Percentiles rank a stretch among this genome's conserved stretches.
These are phyloP conservation scores for Solanum paucissectum DNA, from an alignment of 257 asterid genomes.

Conservation along the genomic window DNA sequence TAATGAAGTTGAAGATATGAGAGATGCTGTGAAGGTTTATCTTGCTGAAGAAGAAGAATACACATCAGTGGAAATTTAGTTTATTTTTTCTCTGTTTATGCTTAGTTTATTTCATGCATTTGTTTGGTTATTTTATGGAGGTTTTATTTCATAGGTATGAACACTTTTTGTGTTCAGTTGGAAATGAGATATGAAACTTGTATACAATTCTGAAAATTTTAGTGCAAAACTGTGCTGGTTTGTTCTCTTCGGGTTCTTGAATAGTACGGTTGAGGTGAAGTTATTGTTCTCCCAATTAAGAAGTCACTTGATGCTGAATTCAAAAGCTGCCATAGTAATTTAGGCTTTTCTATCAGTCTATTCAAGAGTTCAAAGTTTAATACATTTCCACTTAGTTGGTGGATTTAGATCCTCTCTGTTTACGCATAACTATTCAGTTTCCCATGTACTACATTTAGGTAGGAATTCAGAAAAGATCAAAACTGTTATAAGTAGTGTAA, in stretches of 20 bases:
- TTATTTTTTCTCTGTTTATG: neutral
- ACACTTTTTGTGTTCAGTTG: neutral
- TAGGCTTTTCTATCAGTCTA: neutral
- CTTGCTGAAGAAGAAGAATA: constrained; percentile 12
- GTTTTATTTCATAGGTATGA: neutral
- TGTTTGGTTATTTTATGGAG: neutral
- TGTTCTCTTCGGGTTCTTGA: neutral
- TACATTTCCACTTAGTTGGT: neutral
- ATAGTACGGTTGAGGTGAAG: neutral
- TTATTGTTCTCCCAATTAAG: neutral
- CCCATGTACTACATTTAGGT: neutral
- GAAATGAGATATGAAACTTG: neutral
- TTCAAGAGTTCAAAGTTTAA: neutral
- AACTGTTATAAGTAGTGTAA: neutral
- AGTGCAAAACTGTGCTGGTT: neutral
- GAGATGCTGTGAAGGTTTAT: constrained; percentile 44
- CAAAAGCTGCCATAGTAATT: neutral
- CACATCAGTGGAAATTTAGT: constrained; percentile 6
- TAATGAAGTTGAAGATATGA: constrained; percentile 48
- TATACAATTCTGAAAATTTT: neutral
- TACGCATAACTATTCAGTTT: neutral
- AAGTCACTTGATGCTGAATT: neutral
- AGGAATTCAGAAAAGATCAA: neutral
- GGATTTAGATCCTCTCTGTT: neutral
- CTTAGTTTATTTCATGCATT: neutral